Conservation (phyloP, 2,329 filamentous ascomycete species). For the Colletotrichum euphorbiae region DNA sequence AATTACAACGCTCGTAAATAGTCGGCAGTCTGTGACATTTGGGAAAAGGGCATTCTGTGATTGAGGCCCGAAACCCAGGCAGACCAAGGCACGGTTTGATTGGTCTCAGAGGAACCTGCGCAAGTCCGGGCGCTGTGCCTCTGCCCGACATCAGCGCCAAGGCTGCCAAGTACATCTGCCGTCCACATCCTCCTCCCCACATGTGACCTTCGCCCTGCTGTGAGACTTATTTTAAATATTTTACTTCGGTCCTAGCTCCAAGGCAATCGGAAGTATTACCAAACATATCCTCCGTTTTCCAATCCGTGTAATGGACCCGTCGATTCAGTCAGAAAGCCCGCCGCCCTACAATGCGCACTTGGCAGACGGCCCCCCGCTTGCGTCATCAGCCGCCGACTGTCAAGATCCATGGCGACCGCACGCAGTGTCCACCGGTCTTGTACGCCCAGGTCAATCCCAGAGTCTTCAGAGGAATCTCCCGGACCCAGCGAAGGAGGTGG, state of each 20-base stretch:
- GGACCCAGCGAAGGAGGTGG: neutral
- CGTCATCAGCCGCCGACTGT: neutral
- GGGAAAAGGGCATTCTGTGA: too few species aligned
- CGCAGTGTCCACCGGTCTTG: neutral
- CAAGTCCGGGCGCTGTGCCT: neutral
- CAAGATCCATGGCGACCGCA: neutral
- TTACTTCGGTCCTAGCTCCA: too few species aligned
- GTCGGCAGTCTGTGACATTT: too few species aligned
- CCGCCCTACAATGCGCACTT: neutral
- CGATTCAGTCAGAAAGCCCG: rapidly evolving
- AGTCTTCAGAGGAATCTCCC: neutral
- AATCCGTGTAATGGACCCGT: neutral
- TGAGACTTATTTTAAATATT: too few species aligned
- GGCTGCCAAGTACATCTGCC: neutral
- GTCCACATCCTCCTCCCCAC: neutral
- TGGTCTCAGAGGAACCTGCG: neutral
- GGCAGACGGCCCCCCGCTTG: neutral
- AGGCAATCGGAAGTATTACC: too few species aligned
- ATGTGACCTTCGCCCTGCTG: too few species aligned
- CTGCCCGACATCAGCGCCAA: neutral
- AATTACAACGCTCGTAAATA: too few species aligned
- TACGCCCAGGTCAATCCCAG: neutral
- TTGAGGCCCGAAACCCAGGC: too few species aligned
- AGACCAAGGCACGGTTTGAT: too few species aligned
- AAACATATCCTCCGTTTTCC: too few species aligned